Evolutionary conservation across 73 alveolate species (phyloP).

Genomic region (Tetrahymena malaccensis): DNA sequence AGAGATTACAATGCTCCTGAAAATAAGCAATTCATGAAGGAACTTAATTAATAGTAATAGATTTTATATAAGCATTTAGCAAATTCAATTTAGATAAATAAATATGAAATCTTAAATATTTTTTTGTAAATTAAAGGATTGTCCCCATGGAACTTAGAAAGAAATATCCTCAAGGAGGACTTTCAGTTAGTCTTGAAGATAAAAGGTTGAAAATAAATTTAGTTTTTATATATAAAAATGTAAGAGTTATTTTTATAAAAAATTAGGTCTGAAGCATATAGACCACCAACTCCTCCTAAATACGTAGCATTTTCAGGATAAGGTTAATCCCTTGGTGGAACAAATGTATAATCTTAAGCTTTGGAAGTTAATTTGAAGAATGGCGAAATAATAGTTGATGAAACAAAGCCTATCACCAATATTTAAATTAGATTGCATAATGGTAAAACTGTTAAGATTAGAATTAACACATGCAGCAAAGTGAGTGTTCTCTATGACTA

Average conservation of each 20-base stretch:
- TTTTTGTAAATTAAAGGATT: background rate
- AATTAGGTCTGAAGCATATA: conserved; percentile 39
- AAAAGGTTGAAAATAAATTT: conserved; percentile 4
- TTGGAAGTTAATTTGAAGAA: conserved; percentile 42
- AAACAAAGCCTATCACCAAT: conserved; percentile 55
- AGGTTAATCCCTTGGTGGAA: conserved; percentile 57
- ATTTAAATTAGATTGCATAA: conserved; percentile 59
- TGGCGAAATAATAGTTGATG: conserved; percentile 53
- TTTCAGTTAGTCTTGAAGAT: conserved; percentile 62
- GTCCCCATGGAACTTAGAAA: conserved; percentile 55
- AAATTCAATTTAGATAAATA: background rate
- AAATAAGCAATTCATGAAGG: conserved; percentile 56
- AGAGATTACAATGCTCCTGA: conserved; percentile 54
- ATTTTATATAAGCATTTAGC: background rate
- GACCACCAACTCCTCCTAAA: conserved; percentile 79
- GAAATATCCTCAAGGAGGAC: conserved; percentile 47
- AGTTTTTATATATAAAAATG: background rate
- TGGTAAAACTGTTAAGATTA: conserved; percentile 55
- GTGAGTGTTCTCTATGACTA: conserved; percentile 55
- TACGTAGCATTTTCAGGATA: conserved; percentile 65
- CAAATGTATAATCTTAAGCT: conserved; percentile 28
- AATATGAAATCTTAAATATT: background rate
- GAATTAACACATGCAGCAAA: conserved; percentile 43
- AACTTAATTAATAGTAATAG: conserved; percentile 51
- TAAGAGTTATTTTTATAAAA: background rate